A percentile compares a stretch with the other conserved stretches of the same genome.
phyloP scores from a whole-genome alignment of 257 asterid species.

The Jacaranda mimosifolia region DNA sequence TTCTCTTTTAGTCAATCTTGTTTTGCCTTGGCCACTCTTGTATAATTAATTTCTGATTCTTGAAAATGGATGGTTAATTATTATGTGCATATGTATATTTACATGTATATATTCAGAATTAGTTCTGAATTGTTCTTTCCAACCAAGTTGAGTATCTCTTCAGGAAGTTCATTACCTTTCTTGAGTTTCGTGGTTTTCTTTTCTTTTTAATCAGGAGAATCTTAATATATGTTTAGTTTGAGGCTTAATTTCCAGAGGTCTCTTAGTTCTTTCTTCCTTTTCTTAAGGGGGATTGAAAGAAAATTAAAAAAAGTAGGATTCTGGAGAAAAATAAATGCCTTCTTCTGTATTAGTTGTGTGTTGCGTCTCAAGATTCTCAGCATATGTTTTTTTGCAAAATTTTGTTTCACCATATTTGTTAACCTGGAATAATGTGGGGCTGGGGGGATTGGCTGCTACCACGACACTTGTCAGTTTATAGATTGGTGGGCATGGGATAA shows the following conservation, averaged over 20 bases:
- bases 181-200: background rate
- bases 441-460: background rate
- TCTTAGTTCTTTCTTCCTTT: background rate
- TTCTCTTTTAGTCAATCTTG: background rate
- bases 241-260: constrained; percentile 19
- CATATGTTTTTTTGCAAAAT: background rate
- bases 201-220: background rate
- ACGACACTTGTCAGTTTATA: background rate
- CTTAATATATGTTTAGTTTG: background rate
- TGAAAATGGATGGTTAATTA: constrained; percentile 5
- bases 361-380: constrained; percentile 23
- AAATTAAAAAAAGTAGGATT: background rate
- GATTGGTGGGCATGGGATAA: constrained; percentile 7
- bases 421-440: background rate
- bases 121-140: constrained; percentile 19
- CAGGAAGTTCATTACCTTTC: constrained; percentile 14
- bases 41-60: background rate
- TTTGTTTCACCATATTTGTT: background rate
- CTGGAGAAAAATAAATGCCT: background rate
- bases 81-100: too few relatives aligned
- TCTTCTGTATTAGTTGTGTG: constrained; percentile 5
- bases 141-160: background rate
- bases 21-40: background rate
- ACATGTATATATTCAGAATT: background rate
- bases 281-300: background rate